Evolutionary conservation across 176 grass and related monocot species (phyloP), one percentile per base, ranked within the genome.

Genomic region (Hordeum marinum): DNA sequence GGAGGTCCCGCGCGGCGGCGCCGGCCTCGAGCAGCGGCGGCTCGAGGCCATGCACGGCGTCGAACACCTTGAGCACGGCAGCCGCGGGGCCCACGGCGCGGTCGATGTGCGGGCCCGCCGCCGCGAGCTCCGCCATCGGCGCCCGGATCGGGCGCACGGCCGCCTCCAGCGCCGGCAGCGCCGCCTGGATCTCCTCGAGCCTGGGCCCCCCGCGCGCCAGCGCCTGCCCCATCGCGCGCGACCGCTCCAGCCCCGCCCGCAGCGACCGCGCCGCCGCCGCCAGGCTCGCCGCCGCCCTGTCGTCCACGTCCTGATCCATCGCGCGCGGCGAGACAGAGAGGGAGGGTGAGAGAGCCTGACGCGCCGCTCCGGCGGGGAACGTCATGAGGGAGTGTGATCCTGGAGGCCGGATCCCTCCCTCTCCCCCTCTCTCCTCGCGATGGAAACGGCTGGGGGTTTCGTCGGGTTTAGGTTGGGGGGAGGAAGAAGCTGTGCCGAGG

Each of bases 51-150:
- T 95, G 95, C 9, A 98, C 91, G 42, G 95, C 95, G 73, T 98
- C 95, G 66, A 98, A 98, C n/a, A 98, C 93, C 95, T 98, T 98
- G 72, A 98, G 95, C 13, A 98, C 95, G 21, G 91, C 93, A 0
- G 95, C 91, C 2, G 95, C 93, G 23, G 95, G 95, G 6, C 91
- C 89, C 1, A 98, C 93, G 36, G 95, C 93, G 46, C 93, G 93
- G 89, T 98, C 87, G 80, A 98, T 98, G 87, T 98, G 89, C 12
- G 85, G 89, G 0, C 91, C 95, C 7, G 90, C 92, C 17, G 87
- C 89, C 0, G 88, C 57, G 9, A 98, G 87, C 27, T 88, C 90
- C 1, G 60, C 85, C 4, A 37, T 85, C 26, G 90, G 86, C 23
- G 95, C 92, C 7, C 92, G 90, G 82, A 98, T 98, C 60, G 87